Conservation (phyloP, 2,329 filamentous ascomycete genomes). For the Atkinsonella hypoxylon region DNA sequence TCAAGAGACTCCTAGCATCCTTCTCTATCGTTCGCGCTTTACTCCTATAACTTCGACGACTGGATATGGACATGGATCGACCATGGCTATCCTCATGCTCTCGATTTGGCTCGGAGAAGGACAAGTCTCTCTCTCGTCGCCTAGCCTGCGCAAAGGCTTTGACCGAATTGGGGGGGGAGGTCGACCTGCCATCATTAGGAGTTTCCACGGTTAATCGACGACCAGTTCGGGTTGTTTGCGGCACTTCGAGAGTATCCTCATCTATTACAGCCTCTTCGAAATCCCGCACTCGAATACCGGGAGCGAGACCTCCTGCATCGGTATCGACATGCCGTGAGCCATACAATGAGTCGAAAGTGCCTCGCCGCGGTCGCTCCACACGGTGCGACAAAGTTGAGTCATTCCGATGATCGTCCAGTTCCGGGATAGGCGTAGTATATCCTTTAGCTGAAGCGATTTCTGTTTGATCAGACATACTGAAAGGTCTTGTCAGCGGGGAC, state of each 20-base stretch:
- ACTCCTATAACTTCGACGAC: slow-evolving; percentile 46
- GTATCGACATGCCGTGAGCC: slow-evolving; percentile 35
- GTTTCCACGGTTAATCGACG: slow-evolving; percentile 48
- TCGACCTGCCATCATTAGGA: slow-evolving; percentile 48
- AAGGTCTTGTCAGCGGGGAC: not conserved
- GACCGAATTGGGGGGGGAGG: slow-evolving; percentile 90
- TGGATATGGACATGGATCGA: slow-evolving; percentile 58
- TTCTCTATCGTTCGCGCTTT: slow-evolving; percentile 48
- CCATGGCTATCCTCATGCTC: slow-evolving; percentile 42
- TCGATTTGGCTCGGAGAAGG: slow-evolving; percentile 35
- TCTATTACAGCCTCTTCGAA: slow-evolving; percentile 72
- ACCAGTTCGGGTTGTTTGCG: slow-evolving; percentile 30
- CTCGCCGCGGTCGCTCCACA: slow-evolving; percentile 49
- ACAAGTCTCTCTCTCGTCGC: slow-evolving; percentile 65
- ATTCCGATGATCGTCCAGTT: slow-evolving; percentile 79
- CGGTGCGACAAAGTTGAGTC: slow-evolving; percentile 50
- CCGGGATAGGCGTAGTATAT: slow-evolving; percentile 63
- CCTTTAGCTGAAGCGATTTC: slow-evolving; percentile 47
- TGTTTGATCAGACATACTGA: slow-evolving; percentile 54
- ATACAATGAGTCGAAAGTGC: slow-evolving; percentile 62
- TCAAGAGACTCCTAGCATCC: slow-evolving; percentile 48
- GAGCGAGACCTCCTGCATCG: slow-evolving; percentile 17
- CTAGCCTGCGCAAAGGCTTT: slow-evolving; percentile 92
- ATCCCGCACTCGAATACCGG: slow-evolving; percentile 51
- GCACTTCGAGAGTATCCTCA: slow-evolving; percentile 55